Evolutionary conservation across 768 basidiomycete genomes (phyloP).

Genomic region (Tubosaeta sp.): DNA sequence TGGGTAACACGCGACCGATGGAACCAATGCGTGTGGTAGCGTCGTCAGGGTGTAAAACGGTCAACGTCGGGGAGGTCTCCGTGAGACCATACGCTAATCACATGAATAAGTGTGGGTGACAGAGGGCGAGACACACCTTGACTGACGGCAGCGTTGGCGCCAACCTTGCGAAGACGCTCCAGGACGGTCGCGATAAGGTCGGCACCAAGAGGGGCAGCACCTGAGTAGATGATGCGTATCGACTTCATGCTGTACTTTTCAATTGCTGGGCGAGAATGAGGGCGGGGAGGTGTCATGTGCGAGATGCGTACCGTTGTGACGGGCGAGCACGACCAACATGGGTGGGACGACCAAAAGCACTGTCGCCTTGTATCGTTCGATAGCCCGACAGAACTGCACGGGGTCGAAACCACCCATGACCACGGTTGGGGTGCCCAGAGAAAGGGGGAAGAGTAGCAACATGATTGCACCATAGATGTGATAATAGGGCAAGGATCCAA

Average conservation of each 20-base stretch:
- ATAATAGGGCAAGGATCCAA: conserved; percentile 62
- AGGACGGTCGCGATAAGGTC: conserved; percentile 52
- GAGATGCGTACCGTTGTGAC: conserved; percentile 55
- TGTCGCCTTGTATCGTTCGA: conserved; percentile 64
- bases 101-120: not conserved
- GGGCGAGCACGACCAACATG: conserved; percentile 70
- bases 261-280: conserved; percentile 41
- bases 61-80: conserved; percentile 74
- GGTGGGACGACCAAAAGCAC: conserved; percentile 69
- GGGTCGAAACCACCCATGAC: conserved; percentile 73
- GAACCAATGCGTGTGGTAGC: conserved; percentile 53
- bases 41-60: conserved; percentile 46
- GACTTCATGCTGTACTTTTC: conserved; percentile 64
- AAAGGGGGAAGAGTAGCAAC: conserved; percentile 56
- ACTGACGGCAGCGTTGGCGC: conserved; percentile 37
- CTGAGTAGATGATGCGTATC: conserved; percentile 56
- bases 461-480: conserved; percentile 58
- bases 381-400: conserved; percentile 54
- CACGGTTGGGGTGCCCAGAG: conserved; percentile 46
- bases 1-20: conserved; percentile 67
- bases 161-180: conserved; percentile 37
- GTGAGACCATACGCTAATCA: conserved; percentile 69
- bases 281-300: not conserved
- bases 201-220: conserved; percentile 76
- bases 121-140: conserved; percentile 43